Base-by-base conservation (phyloP, 371 early-diverging fungal genomes). In the Zancudomyces culisetae region DNA sequence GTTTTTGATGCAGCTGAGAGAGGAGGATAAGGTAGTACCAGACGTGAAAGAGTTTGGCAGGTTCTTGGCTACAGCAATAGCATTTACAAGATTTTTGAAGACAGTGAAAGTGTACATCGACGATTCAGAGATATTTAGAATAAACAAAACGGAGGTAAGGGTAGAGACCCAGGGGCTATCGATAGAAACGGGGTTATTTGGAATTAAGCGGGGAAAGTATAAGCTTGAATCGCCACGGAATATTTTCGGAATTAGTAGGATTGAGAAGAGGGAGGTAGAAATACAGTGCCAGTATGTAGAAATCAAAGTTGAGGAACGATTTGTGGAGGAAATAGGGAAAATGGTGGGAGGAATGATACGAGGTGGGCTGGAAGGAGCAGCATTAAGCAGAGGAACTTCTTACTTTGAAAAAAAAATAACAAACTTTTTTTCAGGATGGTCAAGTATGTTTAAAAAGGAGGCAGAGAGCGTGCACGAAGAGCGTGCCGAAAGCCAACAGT, bases 31-130 rank as follows among this genome's bases (percentile, higher is more conserved):
- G 55, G 78, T 79, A 42, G 69, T 83, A 63, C 76, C 83, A 3
- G 69, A 82, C 29, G 63, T 78, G 42, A 77, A 76, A 3, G 72
- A 77, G 4, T 89, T 92, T 60, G 79, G 77, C 2, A 68, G 74
- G 18, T 92, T 92, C 47, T 57, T 92, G 1, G 83, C 87, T 0
- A 79, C 83, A 2, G 86, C 87, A 28, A 64, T 92, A 60, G 77
- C 79, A 1, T 91, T 91, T 55, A 87, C 92, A 1, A 70, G 70
- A n/a, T 77, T 78, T 45, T 70, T 91, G 19, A 66, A 74, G 49
- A 68, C 73, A 26, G 73, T 87, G 1, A 55, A 66, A 0, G 83
- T 87, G 13, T 76, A 62, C 53, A 61, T 85, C 43, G 78, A 87
- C 57, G 68, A 75, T 13, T 64, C 71, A 18, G 54, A 63, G 10